A percentile compares a stretch with the other conserved stretches of the same genome.
phyloP scores from a whole-genome alignment of 2,329 filamentous ascomycete species.

The Cephalotrichum gorgonifer region DNA sequence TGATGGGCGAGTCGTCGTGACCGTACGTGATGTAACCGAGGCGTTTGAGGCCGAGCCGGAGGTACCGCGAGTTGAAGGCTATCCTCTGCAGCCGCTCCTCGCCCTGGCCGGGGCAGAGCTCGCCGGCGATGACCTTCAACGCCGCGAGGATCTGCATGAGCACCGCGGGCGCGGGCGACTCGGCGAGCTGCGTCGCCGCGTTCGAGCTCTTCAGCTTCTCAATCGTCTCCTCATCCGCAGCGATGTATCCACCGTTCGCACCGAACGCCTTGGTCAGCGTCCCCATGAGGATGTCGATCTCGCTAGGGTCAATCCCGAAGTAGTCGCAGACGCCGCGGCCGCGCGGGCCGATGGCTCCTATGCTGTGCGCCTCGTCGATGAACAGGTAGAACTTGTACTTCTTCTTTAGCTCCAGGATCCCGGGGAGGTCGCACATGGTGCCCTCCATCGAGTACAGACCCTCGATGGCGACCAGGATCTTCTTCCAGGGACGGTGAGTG shows the following conservation, averaged over 20 bases:
- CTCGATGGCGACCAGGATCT: constrained; percentile 93
- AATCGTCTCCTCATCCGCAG: constrained; percentile 80
- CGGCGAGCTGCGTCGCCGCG: constrained; percentile 75
- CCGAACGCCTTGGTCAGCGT: constrained; percentile 98
- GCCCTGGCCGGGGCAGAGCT: constrained; percentile 80
- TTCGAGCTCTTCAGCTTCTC: constrained; percentile 84
- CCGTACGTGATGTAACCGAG: constrained; percentile 95
- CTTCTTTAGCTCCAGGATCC: constrained; percentile 74
- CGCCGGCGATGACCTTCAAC: constrained; percentile 80
- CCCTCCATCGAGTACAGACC: constrained; percentile 99
- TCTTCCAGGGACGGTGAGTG: constrained; percentile 99
- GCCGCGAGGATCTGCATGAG: constrained; percentile 84
- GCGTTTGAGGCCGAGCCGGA: constrained; percentile 93
- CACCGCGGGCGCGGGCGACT: constrained; percentile 78
- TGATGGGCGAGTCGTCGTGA: constrained; percentile 95
- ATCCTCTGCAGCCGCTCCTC: constrained; percentile 92
- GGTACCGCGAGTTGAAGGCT: constrained; percentile 96
- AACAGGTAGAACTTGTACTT: constrained; percentile 97
- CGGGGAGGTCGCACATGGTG: constrained; percentile 95
- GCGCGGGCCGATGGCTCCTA: constrained; percentile 80
- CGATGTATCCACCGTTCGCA: constrained; percentile 93
- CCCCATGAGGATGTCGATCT: constrained; percentile 95
- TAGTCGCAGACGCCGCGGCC: constrained; percentile 96
- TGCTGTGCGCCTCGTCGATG: constrained; percentile 91
- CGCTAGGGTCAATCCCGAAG: constrained; percentile 77